These are phyloP conservation scores for Ophiostoma triangulosporum DNA, from an alignment of 2,329 filamentous ascomycete species.

Conservation along the genomic window DNA sequence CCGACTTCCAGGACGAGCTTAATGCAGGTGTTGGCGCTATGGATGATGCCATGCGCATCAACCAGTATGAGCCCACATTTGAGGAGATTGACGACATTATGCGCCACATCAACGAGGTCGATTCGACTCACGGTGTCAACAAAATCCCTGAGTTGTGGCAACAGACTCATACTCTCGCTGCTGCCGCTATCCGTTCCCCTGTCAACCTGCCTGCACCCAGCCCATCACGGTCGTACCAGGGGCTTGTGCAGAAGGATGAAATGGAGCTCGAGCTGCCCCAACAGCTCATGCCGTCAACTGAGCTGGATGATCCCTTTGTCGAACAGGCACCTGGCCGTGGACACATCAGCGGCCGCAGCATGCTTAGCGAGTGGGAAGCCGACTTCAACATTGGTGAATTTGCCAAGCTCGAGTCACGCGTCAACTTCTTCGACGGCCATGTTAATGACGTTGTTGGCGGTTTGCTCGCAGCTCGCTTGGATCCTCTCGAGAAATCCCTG, in stretches of 20 bases:
- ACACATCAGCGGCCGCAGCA: constrained; percentile 45
- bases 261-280: constrained; percentile 35
- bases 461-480: constrained; percentile 61
- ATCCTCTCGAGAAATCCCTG: constrained; percentile 70
- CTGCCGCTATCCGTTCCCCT: constrained; percentile 33
- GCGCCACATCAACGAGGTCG: constrained; percentile 63
- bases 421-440: constrained; percentile 79
- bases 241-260: constrained; percentile 17
- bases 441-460: constrained; percentile 76
- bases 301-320: constrained; percentile 18
- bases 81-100: constrained; percentile 90
- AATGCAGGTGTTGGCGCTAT: constrained; percentile 8
- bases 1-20: constrained; percentile 1
- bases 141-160: constrained; percentile 38
- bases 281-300: constrained; percentile 34
- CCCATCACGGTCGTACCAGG: constrained; percentile 3
- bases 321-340: constrained; percentile 43
- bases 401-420: constrained; percentile 68
- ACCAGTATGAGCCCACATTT: constrained; percentile 39
- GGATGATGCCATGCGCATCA: constrained; percentile 14
- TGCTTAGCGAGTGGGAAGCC: constrained; percentile 85
- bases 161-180: constrained; percentile 28
- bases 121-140: constrained; percentile 63
- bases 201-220: constrained; percentile 36
- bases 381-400: constrained; percentile 65